Conservation (phyloP, 257 asterid species). For the Penstemon barbatus region DNA sequence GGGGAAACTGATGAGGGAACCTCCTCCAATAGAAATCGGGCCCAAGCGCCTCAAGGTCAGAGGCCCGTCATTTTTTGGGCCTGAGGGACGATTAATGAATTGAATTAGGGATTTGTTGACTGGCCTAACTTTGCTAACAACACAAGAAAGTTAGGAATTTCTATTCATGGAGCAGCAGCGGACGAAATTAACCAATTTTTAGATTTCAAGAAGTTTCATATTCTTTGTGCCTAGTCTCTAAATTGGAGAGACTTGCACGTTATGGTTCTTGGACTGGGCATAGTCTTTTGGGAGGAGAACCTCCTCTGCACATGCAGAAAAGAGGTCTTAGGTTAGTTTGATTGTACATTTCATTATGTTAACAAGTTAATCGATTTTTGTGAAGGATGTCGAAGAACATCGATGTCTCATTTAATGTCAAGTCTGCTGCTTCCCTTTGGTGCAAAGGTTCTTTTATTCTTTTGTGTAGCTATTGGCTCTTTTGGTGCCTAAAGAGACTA, state of each 20-base stretch:
- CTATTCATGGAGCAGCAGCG: conserved; percentile 48
- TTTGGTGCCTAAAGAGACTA: conserved; percentile 33
- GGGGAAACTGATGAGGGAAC: conserved; percentile 41
- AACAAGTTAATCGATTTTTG: conserved; percentile 46
- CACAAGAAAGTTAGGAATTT: conserved; percentile 44
- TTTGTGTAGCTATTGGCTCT: conserved; percentile 44
- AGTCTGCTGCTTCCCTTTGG: conserved; percentile 51
- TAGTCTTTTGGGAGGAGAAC: conserved; percentile 61
- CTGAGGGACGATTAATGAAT: conserved; percentile 40
- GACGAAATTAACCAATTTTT: conserved; percentile 46
- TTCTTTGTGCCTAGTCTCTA: conserved; percentile 75
- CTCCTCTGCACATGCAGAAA: conserved; percentile 36
- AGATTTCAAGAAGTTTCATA: conserved; percentile 40
- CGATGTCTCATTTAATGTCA: conserved; percentile 36
- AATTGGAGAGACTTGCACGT: conserved; percentile 61
- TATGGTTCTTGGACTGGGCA: conserved; percentile 58
- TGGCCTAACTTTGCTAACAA: conserved; percentile 45
- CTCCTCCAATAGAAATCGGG: conserved; percentile 46
- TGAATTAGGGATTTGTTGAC: conserved; percentile 24
- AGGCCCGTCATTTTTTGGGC: conserved; percentile 68
- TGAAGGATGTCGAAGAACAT: conserved; percentile 28
- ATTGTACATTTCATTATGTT: conserved; percentile 48
- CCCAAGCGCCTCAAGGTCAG: conserved; percentile 70
- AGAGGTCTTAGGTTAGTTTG: conserved; percentile 35
- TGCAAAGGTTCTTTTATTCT: conserved; percentile 39